These are phyloP conservation scores for Mallotus repandus DNA, from an alignment of 441 rosid species.

Conservation along the genomic window DNA sequence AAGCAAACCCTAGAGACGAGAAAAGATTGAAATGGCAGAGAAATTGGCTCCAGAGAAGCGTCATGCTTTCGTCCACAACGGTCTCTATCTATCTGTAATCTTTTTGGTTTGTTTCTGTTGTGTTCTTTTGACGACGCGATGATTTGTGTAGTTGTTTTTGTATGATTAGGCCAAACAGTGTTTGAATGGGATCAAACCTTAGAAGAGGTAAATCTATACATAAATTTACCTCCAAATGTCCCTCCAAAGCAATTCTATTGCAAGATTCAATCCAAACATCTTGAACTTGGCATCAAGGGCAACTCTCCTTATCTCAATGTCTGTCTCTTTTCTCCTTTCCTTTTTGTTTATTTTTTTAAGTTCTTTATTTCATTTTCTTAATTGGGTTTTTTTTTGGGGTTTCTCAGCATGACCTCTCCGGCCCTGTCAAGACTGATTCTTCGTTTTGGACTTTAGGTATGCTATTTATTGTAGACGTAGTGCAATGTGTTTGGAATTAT, in stretches of 20 bases:
- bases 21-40: constrained; percentile 56
- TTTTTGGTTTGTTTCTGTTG: background rate
- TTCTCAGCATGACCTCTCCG: constrained; percentile 67
- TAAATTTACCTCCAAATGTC: constrained; percentile 65
- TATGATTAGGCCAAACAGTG: constrained; percentile 55
- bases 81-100: constrained; percentile 24
- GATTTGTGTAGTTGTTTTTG: background rate
- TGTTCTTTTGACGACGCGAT: background rate
- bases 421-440: constrained; percentile 81
- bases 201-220: constrained; percentile 79
- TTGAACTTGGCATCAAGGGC: constrained; percentile 91
- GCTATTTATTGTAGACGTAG: too few relatives aligned
- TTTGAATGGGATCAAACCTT: constrained; percentile 97
- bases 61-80: constrained; percentile 64
- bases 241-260: constrained; percentile 69
- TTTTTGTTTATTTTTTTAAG: background rate
- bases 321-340: constrained; percentile 14
- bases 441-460: constrained; percentile 89
- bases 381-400: background rate
- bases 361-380: background rate
- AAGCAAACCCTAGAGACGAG: background rate
- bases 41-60: constrained; percentile 89
- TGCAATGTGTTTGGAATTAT: background rate
- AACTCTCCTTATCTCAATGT: constrained; percentile 94
- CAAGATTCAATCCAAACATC: constrained; percentile 69